Percentiles rank a stretch among this genome's conserved stretches.
Evolutionary conservation across 192 early-diverging fungal genomes (phyloP).

Genomic region (Kickxella alabastrina): DNA sequence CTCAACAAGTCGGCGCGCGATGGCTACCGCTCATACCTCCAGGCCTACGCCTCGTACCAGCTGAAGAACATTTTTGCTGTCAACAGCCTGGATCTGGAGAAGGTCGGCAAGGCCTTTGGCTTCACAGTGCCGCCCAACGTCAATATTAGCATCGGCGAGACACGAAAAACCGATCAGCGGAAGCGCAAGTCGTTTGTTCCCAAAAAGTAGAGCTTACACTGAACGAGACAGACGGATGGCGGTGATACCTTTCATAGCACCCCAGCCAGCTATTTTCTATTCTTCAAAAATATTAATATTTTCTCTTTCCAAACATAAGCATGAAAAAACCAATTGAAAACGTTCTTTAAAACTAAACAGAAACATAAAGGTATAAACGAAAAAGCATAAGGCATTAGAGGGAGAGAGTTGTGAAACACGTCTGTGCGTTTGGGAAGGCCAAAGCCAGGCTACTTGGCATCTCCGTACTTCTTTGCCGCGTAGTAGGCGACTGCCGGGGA

Average conservation of each 20-base stretch:
- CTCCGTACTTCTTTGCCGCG: slow-evolving; percentile 42
- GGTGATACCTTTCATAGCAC: too few relatives aligned
- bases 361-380: background rate
- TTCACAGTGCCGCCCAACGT: slow-evolving; percentile 95
- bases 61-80: slow-evolving; percentile 97
- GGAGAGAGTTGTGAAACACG: too few relatives aligned
- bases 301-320: background rate
- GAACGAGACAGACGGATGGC: too few relatives aligned
- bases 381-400: too few relatives aligned
- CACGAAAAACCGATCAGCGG: slow-evolving; percentile 42
- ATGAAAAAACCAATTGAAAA: too few relatives aligned
- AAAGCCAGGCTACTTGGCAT: slow-evolving; percentile 5
- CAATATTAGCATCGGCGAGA: slow-evolving; percentile 56
- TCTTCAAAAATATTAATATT: background rate
- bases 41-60: slow-evolving; percentile 91
- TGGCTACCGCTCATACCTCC: slow-evolving; percentile 94
- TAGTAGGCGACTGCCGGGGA: slow-evolving; percentile 48
- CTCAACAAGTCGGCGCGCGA: slow-evolving; percentile 93
- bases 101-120: slow-evolving; percentile 92
- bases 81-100: slow-evolving; percentile 82
- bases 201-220: slow-evolving; percentile 19
- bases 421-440: too few relatives aligned
- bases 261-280: too few relatives aligned
- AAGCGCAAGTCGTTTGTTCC: slow-evolving; percentile 46
- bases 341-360: background rate